Evolutionary conservation across 169 alveolate genomes (phyloP), one percentile per base, ranked within the genome.

Genomic region (Eimeria zaria): DNA sequence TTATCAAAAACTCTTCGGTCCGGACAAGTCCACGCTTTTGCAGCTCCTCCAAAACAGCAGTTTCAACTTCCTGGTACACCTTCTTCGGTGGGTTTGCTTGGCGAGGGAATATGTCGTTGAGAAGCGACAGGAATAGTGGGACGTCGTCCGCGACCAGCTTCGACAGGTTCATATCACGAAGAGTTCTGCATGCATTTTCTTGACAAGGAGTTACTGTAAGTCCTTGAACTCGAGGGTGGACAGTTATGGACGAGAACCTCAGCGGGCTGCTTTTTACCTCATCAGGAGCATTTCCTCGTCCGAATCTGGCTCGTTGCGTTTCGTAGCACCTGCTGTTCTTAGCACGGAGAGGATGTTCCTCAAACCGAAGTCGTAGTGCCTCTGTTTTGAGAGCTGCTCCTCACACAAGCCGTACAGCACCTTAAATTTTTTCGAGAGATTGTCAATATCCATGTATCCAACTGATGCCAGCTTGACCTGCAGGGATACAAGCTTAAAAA

Each of bases 61-160:
- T 97, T 97, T 99, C 99, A 60, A 99, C 98, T 51, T 98, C 98
- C 80, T 98, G 98, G 98, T 99, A 98, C 58, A 98, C 98, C 97
- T 98, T 98, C 98, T 99, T 99, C 71, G 99, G 99, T 22, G 99
- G 99, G 95, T 98, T 98, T 48, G 98, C 98, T 97, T 97, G 98
- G 96, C 98, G 98, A 18, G 99, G 99, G 99, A 99, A 99, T 30
- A 99, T 98, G 97, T 99, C 99, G 96, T 97, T 98, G 84, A 99
- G 97, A 53, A 99, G 98, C 60, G 99, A 98, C 93, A 98, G 98
- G 98, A 99, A 99, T 53, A 99, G 98, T 2, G 99, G 99, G 95
- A 98, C 99, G 97, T 99, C 99, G 89, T 99, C 99, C 62, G 99
- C 99, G 39, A 99, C 99, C 96, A 99, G 97, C 97, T 99, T 99